phyloP scores from a whole-genome alignment of 768 basidiomycete species.

The Psilocybe subaeruginosa region DNA sequence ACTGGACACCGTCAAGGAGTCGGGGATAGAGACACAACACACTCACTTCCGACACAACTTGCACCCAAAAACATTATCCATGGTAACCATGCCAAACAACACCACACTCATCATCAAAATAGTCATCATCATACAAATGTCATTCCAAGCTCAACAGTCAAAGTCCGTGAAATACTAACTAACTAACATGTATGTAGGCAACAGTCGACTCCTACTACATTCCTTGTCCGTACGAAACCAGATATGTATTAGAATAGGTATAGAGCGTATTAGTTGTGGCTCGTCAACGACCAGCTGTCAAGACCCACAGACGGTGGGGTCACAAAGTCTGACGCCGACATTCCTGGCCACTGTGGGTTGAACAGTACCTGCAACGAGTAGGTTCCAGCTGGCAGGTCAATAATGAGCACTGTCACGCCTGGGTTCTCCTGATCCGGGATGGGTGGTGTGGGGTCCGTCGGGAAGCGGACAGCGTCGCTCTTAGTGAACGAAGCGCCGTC shows the following conservation, averaged over 20 bases:
- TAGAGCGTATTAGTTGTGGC: constrained; percentile 58
- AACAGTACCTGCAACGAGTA: constrained; percentile 86
- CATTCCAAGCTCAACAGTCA: constrained; percentile 3
- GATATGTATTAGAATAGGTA: constrained; percentile 14
- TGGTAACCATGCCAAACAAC: constrained; percentile 26
- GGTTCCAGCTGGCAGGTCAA: constrained; percentile 69
- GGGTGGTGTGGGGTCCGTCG: constrained; percentile 63
- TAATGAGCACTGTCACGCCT: constrained; percentile 77
- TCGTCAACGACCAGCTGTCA: constrained; percentile 75
- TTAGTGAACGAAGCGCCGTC: constrained; percentile 68
- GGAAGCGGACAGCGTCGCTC: constrained; percentile 54
- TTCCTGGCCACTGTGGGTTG: constrained; percentile 89
- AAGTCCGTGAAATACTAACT: neutral
- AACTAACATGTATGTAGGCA: neutral
- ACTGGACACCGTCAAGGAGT: constrained; percentile 32
- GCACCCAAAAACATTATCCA: constrained; percentile 9
- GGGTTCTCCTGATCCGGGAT: constrained; percentile 74
- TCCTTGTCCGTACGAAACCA: constrained; percentile 11
- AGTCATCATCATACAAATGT: constrained; percentile 12
- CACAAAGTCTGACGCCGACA: constrained; percentile 58
- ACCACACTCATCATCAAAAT: constrained; percentile 12
- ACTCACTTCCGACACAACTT: neutral
- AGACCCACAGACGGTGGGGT: constrained; percentile 75
- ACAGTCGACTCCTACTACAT: neutral
- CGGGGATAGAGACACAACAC: constrained; percentile 11